Conservation (phyloP, 805 yeast genomes). For the Wickerhamiella siamensis region DNA sequence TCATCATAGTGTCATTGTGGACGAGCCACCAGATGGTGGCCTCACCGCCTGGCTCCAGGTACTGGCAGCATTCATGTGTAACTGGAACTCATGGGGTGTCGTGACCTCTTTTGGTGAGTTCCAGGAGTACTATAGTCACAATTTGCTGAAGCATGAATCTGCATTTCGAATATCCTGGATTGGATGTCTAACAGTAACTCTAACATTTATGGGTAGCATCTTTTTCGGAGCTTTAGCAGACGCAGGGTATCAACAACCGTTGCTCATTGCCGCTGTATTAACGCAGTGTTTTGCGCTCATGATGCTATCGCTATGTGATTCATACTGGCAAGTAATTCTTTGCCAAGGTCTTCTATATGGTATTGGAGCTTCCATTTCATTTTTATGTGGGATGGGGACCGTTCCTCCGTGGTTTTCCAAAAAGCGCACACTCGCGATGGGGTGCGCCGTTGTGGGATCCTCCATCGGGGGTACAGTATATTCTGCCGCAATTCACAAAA, state of each 20-base stretch:
- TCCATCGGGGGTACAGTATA: constrained; percentile 38
- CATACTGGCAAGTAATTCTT: constrained; percentile 38
- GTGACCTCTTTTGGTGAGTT: constrained; percentile 18
- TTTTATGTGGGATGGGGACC: constrained; percentile 32
- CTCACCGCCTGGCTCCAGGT: constrained; percentile 19
- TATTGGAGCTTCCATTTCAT: constrained; percentile 30
- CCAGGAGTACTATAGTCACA: constrained; percentile 15
- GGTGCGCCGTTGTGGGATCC: constrained; percentile 37
- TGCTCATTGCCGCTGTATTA: constrained; percentile 17
- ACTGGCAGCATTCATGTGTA: constrained; percentile 14
- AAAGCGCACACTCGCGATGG: constrained; percentile 33
- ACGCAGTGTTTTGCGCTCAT: constrained; percentile 20
- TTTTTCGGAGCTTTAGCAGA: constrained; percentile 24
- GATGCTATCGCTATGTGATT: constrained; percentile 25
- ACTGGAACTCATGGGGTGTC: constrained; percentile 18
- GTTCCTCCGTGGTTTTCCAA: constrained; percentile 33
- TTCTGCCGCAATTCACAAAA: constrained; percentile 32
- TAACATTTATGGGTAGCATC: constrained; percentile 12
- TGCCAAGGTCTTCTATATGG: constrained; percentile 39
- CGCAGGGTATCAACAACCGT: constrained; percentile 16
- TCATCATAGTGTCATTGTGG: neutral
- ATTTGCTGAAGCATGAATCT: constrained; percentile 4
- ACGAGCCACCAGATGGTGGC: constrained; percentile 18
- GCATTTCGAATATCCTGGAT: constrained; percentile 18
- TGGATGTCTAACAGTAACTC: constrained; percentile 11